Percentiles rank a stretch among this genome's conserved stretches.
Conservation (phyloP, 148 eudicot species). For the Nepenthes mirabilis region DNA sequence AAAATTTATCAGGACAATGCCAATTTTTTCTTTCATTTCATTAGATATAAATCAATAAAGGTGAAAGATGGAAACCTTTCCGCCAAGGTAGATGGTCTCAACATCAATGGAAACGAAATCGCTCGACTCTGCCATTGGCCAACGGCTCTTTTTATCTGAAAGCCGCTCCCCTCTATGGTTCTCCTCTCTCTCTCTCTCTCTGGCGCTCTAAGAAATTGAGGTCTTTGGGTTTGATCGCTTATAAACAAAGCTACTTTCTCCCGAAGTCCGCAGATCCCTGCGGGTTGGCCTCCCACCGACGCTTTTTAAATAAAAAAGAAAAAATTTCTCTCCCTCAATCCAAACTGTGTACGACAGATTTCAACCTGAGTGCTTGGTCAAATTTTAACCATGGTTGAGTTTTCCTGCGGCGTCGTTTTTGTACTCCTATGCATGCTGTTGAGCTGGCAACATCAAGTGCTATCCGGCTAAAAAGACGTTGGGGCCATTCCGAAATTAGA, state of each 20-base stretch:
- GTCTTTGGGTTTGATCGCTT: slow-evolving; percentile 17
- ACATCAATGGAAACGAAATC: slow-evolving; percentile 73
- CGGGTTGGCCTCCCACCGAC: slow-evolving; percentile 24
- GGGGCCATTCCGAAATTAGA: too few species aligned
- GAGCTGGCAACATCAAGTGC: slow-evolving; percentile 18
- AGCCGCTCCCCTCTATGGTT: slow-evolving; percentile 10
- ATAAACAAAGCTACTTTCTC: slow-evolving; percentile 20
- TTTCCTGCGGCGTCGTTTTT: neutral
- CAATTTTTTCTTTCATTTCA: neutral
- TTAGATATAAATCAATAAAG: neutral
- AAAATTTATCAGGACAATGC: too few species aligned
- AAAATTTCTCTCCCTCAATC: neutral
- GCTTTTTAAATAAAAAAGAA: slow-evolving; percentile 7
- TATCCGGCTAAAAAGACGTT: too few species aligned
- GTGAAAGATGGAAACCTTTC: slow-evolving; percentile 41
- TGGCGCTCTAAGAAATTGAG: slow-evolving; percentile 2
- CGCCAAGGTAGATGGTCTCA: slow-evolving; percentile 81
- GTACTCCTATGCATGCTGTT: slow-evolving; percentile 1
- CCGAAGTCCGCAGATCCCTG: slow-evolving; percentile 19
- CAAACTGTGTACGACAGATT: too few species aligned
- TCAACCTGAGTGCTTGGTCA: too few species aligned
- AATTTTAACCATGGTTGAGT: too few species aligned
- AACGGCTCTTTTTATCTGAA: slow-evolving; percentile 14
- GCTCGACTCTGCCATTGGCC: slow-evolving; percentile 56
- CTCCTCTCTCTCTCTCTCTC: slow-evolving; percentile 7